phyloP scores from a whole-genome alignment of 1,139 yeast genomes.

The Blastobotrys elegans region DNA sequence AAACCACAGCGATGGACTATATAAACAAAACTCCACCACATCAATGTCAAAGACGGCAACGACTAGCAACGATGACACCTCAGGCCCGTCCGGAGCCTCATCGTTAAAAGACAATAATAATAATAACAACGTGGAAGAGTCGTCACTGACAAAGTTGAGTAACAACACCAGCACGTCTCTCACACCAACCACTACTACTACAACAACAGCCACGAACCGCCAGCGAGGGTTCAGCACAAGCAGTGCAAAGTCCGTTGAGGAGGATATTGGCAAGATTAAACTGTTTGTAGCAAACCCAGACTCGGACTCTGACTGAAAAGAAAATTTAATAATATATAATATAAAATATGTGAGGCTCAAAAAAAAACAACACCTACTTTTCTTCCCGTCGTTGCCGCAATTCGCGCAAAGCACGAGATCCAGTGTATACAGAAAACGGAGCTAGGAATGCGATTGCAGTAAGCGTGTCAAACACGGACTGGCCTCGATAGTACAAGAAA shows the following conservation, averaged over 20 bases:
- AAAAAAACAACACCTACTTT: not conserved
- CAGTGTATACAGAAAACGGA: slow-evolving; percentile 57
- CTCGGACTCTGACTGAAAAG: slow-evolving; percentile 29
- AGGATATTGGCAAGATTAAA: slow-evolving; percentile 40
- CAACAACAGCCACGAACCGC: not conserved
- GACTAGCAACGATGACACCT: not conserved
- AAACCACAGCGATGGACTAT: slow-evolving; percentile 5
- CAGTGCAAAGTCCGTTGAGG: slow-evolving; percentile 34
- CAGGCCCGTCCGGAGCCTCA: slow-evolving; percentile 8
- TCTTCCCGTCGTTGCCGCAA: slow-evolving; percentile 16
- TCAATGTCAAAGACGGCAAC: not conserved
- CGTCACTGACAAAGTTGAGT: too few species aligned
- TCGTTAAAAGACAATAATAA: slow-evolving; percentile 7
- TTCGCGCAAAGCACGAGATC: slow-evolving; percentile 55
- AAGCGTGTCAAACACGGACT: slow-evolving; percentile 67
- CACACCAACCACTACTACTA: not conserved
- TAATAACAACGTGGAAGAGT: not conserved
- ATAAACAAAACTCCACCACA: slow-evolving; percentile 1
- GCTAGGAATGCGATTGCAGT: slow-evolving; percentile 47
- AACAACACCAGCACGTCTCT: not conserved
- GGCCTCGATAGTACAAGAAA: slow-evolving; percentile 61
- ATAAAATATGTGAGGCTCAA: too few species aligned
- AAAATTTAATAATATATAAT: too few species aligned
- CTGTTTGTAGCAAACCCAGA: slow-evolving; percentile 75
- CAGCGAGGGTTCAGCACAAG: slow-evolving; percentile 21